Base-by-base conservation (phyloP, 352 stramenopile genomes). In the Phytophthora vignae region DNA sequence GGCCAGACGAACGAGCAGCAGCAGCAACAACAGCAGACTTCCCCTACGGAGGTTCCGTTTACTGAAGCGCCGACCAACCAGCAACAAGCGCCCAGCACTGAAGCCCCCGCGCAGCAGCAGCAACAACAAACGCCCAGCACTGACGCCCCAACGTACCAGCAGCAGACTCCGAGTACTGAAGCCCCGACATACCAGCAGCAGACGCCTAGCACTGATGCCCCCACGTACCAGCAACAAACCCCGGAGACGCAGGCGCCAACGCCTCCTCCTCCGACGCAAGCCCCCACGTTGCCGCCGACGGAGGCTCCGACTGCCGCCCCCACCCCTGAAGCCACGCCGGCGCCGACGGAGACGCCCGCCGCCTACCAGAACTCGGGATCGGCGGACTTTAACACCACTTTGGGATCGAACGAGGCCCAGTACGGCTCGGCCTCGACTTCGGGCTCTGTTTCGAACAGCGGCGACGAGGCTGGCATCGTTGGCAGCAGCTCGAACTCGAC, bases 291-390 rank as follows among this genome's bases (percentile, higher is more conserved):
- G 15, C 7, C 17, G n/a, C 62, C 53, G 8, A 70, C 68, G 7
- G 57, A 65, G 14, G 55, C 52, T 6, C 49, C 61, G 5, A 66
- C 49, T 17, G 21, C 64, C 21, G 48, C 38, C 15, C 55, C 62
- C n/a, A 69, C 53, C 21, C 61, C 46, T 25, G 64, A 60, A 9
- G 48, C 56, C 22, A 73, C 69, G 2, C 55, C 40, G 14, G 52
- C 62, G 50, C 53, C 66, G 33, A 71, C 67, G 50, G 67, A 74
- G n/a, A 60, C 61, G 3, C 67, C 67, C 15, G 38, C 60, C 8
- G 66, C 60, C 27, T 52, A 63, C 42, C 71, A 65, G 60, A 67
- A 15, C 21, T 75, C 68, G 15, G 70, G 62, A 9, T 74, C 69
- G 27, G 66, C 21, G 27, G 54, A 67, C 46, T 50, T 36, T 55